These are phyloP conservation scores for Penicillium sp. DNA, from an alignment of 2,329 filamentous ascomycete species.

Conservation along the genomic window DNA sequence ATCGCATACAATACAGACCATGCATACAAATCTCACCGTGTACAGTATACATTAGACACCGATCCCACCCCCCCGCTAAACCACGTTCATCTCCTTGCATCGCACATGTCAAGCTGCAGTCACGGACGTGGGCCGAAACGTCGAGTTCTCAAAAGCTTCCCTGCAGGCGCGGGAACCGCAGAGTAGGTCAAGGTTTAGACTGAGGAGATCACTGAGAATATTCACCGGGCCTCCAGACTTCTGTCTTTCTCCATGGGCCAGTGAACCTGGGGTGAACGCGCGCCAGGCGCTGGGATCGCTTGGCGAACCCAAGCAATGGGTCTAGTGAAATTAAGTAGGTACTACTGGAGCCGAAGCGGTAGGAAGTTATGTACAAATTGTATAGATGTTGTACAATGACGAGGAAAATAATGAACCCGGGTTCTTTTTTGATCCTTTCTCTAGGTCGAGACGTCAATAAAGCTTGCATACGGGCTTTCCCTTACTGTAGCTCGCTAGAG, in stretches of 20 bases:
- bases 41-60: background rate
- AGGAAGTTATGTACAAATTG: background rate
- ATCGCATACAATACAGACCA: background rate
- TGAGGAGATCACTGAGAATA: background rate
- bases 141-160: constrained; percentile 12
- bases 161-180: constrained; percentile 20
- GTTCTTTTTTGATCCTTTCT: background rate
- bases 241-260: constrained; percentile 16
- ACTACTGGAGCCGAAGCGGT: background rate
- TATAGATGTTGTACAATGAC: background rate
- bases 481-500: background rate
- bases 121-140: constrained; percentile 3
- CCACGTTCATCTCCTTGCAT: constrained; percentile 24
- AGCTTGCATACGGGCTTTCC: constrained; percentile 3
- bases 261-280: constrained; percentile 17
- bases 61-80: constrained; percentile 1
- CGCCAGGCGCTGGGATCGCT: constrained; percentile 19
- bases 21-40: background rate
- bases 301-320: constrained; percentile 18
- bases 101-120: constrained; percentile 2
- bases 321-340: constrained; percentile 6
- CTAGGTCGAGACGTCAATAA: background rate
- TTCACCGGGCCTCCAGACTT: constrained; percentile 3
- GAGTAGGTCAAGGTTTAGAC: background rate
- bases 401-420: background rate